Evolutionary conservation across 73 alveolate species (phyloP).

Genomic region (Paramecium primaurelia): DNA sequence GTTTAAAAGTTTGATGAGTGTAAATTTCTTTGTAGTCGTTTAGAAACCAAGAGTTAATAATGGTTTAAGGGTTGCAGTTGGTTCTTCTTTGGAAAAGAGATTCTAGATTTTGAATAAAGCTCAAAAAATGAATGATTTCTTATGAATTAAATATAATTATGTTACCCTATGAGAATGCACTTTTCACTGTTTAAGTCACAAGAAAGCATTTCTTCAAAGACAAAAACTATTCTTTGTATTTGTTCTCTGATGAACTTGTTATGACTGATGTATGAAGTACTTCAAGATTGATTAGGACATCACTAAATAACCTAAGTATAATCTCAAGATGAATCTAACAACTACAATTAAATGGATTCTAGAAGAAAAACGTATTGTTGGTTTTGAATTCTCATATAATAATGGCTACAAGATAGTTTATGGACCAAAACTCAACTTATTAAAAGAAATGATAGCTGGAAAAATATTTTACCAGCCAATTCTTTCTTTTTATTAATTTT

Average conservation of each 20-base stretch:
- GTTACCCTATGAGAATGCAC: slow-evolving; percentile 14
- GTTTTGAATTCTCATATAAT: background rate
- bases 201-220: slow-evolving; percentile 47
- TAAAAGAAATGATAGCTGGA: slow-evolving; percentile 42
- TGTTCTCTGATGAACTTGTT: slow-evolving; percentile 10
- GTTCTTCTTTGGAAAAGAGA: background rate
- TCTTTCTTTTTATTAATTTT: background rate
- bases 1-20: background rate
- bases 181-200: background rate
- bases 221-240: background rate
- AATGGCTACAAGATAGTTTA: background rate
- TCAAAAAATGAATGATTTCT: background rate
- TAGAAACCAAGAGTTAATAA: background rate
- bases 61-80: background rate
- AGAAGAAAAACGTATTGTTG: background rate
- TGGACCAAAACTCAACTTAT: background rate
- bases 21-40: background rate
- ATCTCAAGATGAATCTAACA: slow-evolving; percentile 8
- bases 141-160: background rate
- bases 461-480: slow-evolving; percentile 31
- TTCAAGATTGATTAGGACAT: background rate
- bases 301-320: background rate
- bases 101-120: background rate
- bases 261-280: slow-evolving; percentile 25
- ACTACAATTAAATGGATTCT: slow-evolving; percentile 22